Percentiles rank a stretch among this genome's conserved stretches.
These are phyloP conservation scores for Vigna angularis DNA, from an alignment of 306 rosid species.

Conservation along the genomic window DNA sequence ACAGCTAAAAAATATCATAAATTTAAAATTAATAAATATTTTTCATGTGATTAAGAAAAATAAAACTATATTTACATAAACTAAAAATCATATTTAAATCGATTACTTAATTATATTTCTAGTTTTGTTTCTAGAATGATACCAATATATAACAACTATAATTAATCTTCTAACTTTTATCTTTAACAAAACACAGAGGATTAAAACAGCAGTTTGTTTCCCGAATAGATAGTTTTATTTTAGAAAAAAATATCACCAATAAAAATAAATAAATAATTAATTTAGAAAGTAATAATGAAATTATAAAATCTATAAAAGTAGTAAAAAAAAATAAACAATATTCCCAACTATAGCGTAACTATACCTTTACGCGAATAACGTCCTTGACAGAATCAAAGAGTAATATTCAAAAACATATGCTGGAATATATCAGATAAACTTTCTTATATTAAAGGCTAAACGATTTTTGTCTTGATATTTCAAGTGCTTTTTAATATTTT, in stretches of 20 bases:
- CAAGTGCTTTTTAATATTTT: no score
- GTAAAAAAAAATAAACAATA: neutral
- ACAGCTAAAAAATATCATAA: no score
- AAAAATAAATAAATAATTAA: neutral
- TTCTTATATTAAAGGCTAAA: neutral
- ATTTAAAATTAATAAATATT: no score
- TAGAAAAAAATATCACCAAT: neutral
- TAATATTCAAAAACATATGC: neutral
- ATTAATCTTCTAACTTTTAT: no score
- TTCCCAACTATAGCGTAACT: neutral
- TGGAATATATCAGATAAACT: neutral
- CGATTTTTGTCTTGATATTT: neutral
- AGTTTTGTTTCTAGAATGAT: no score
- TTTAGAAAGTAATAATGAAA: neutral
- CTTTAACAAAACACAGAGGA: no score
- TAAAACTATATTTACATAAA: no score
- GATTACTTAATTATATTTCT: no score
- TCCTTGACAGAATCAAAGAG: neutral
- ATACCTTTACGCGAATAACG: neutral
- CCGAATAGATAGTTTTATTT: neutral
- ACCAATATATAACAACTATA: no score
- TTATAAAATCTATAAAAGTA: neutral
- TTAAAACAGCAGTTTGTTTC: neutral
- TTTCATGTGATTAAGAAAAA: no score
- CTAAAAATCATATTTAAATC: no score